Base-by-base conservation (phyloP, 2,329 filamentous ascomycete genomes). In the Venturia carpophila region DNA sequence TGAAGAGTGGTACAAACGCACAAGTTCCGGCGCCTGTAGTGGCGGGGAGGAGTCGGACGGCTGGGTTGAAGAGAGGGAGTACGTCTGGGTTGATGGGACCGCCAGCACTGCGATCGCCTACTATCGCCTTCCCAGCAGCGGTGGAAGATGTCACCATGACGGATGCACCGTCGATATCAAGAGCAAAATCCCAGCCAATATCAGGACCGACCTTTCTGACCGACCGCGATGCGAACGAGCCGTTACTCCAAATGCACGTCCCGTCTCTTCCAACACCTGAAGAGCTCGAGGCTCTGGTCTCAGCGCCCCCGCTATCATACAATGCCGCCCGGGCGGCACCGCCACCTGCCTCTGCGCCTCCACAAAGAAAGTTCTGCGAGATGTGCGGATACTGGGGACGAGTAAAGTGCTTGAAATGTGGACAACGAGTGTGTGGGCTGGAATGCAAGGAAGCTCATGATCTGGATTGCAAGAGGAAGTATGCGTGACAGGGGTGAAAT, bases 301-400 rank as follows among this genome's bases (percentile, higher is more conserved):
- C 81, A 27, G 83, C 82, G 9, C 85, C 88, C 63, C 85, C 88
- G 60, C 76, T 92, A 64, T 85, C 80, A 45, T 92, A 91, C 74
- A 79, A 83, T 60, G 87, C 90, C 69, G 86, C 87, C 56, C 75
- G 78, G 66, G 76, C 73, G 19, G 75, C 73, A 5, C 75, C 79
- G 24, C 75, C 77, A 17, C 71, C 76, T 5, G 30, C 43, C 19
- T 30, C 19, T 43, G 76, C 72, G 11, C 87, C 88, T 2, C 78
- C 79, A 60, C 75, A 77, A 64, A 80, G 89, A 66, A 78, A 79
- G 43, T 93, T 92, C 74, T 93, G 90, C 75, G 87, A 88, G 72
- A 85, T 91, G 41, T 93, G 90, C 72, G 90, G 90, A 17, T 92
- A 92, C 75, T 92, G 90, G 89, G 90, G 89, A 1, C 79, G 86